Evolutionary conservation across 1,284 basidiomycete genomes (phyloP), one percentile per base, ranked within the genome.

Genomic region (Moniliophthora roreri): DNA sequence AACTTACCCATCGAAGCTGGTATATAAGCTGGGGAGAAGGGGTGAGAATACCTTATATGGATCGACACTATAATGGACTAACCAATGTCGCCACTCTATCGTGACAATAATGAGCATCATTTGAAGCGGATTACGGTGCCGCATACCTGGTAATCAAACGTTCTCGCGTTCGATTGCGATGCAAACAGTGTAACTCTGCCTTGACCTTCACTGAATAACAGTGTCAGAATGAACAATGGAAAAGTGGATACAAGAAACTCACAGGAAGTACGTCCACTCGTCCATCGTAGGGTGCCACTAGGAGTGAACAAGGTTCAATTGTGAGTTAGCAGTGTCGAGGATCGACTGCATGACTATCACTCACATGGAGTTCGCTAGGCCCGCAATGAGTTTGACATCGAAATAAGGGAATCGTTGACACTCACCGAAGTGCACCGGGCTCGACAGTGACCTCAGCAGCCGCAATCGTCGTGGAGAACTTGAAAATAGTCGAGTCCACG

Each of bases 201-300:
- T 32, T 70, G 52, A 2, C 87, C 86, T 56, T 77, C 70, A 48
- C 81, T 86, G 55, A 20, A 52, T 44, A 37, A 41, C 77, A 65
- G 82, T 87, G 0, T 84, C 88, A 38, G 13, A 11, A 35, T 16
- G 24, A 26, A 18, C 20, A 46, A 36, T 18, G 6, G 18, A 26
- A 7, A n/a, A 11, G 4, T 5, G 45, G n/a, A 9, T 1, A 47
- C 11, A 15, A 48, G 18, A 34, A 40, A 64, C 73, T 20, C 51
- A 77, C 76, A 79, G 48, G 68, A 70, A 83, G 68, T 79, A 84
- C 51, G 72, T 77, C 84, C 84, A 87, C 69, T 87, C 84, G 59
- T 82, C 79, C 62, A 84, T 74, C 37, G 82, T 87, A 10, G 85
- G 85, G 64, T 89, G 87, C 86, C 87, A 90, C 80, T 89, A 64